Evolutionary conservation across 495 filamentous ascomycete genomes (phyloP), one percentile per base, ranked within the genome.

Genomic region (Elaphomyces granulatus): DNA sequence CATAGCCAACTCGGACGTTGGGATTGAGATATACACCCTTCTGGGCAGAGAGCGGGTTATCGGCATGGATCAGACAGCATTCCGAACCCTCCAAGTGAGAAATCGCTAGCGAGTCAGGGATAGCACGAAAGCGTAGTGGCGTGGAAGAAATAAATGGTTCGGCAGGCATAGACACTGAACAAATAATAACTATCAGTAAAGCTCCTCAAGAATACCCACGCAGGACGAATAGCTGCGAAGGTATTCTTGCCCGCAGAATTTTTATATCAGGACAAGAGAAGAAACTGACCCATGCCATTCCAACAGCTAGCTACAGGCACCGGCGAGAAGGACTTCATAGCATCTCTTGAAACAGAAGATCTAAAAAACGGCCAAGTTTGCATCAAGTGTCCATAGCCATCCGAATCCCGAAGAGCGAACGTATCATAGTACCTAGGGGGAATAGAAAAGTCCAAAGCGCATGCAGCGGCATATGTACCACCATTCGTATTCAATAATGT

Each of bases 1-100:
- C 76, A 49, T 87, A 87, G 4, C 71, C 80, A 2, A 92, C 84
- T 1, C 83, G 71, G 6, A 90, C 82, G 18, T 72, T 65, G 3
- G 84, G 83, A 52, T 92, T 90, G 21, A 92, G 49, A 54, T 70
- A 92, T 2, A 87, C 74, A 8, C 83, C 83, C 31, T 69, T 62
- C 18, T 60, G 49, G 1, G 44, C 38, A 1, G 67, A 63, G 10
- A 71, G 41, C 0, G 60, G 62, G 48, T 87, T 87, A 48, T 88
- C 84, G 2, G 71, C 73, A 50, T 88, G 84, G 18, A 88, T 80
- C 9, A 88, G 68, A 54, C 84, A 92, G 59, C 83, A 87, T 53
- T 92, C 84, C 3, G 76, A 82, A 19, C 67, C 84, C 50, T 88
- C 84, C 33, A 92, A 60, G 50, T 87, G 83, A 2, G 55, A 52